These are phyloP conservation scores for Salvia miltiorrhiza DNA, from an alignment of 257 asterid genomes.

Conservation along the genomic window DNA sequence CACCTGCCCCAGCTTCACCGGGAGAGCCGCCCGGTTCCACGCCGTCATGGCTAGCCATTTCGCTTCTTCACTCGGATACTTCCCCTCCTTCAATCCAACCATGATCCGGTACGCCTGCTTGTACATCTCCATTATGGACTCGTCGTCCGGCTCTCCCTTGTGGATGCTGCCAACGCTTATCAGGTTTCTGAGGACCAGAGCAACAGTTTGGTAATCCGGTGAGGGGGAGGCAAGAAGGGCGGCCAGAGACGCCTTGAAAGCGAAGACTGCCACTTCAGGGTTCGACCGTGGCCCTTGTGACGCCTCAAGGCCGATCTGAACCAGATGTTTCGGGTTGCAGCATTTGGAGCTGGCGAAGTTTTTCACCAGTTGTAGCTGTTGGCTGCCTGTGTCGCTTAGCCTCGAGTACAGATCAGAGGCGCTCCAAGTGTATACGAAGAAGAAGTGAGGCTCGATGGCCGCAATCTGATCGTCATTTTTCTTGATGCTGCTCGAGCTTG, in stretches of 20 bases:
- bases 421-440: conserved; percentile 77
- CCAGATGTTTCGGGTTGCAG: conserved; percentile 62
- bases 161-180: conserved; percentile 45
- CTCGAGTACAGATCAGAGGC: conserved; percentile 75
- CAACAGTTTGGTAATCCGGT: conserved; percentile 75
- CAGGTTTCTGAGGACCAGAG: conserved; percentile 64
- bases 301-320: conserved; percentile 80
- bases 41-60: conserved; percentile 97
- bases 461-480: conserved; percentile 34
- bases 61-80: conserved; percentile 79
- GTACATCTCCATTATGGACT: conserved; percentile 53
- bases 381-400: conserved; percentile 53
- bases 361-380: conserved; percentile 70
- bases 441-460: conserved; percentile 49
- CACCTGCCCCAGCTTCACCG: conserved; percentile 65
- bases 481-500: conserved; percentile 33
- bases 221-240: conserved; percentile 61
- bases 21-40: conserved; percentile 93
- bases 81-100: conserved; percentile 93
- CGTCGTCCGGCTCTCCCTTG: conserved; percentile 54
- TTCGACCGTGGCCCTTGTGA: conserved; percentile 73
- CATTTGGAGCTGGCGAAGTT: conserved; percentile 54
- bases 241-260: conserved; percentile 66
- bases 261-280: conserved; percentile 69
- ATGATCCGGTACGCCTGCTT: conserved; percentile 74